Evolutionary conservation across 805 yeast species (phyloP), one percentile per base, ranked within the genome.

Genomic region (Yamadazyma akitaensis): DNA sequence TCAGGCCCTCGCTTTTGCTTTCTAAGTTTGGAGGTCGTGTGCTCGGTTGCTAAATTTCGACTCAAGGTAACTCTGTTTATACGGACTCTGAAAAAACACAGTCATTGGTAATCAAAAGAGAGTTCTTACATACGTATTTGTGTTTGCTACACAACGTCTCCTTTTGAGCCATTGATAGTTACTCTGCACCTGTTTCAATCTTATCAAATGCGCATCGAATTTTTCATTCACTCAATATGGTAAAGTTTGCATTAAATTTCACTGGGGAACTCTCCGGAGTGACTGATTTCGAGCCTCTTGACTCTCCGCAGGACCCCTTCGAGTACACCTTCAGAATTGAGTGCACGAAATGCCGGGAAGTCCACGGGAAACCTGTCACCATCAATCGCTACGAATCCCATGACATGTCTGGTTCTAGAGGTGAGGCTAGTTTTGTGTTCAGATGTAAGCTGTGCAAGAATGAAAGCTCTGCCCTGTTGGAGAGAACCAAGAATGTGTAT

Each of bases 371-470:
- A 54, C 79, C 80, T 13, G 77, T 89, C 25, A 72, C 78, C 19
- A 81, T 91, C 58, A 85, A 86, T 62, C 67, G 80, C 47, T 79
- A 76, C 53, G 96, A 85, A 53, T 64, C 70, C 42, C 81, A 81
- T 62, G 87, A 82, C 21, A 70, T 88, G 21, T 62, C 77, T 1
- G 89, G 88, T 0, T 79, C 91, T 37, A 76, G 82, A 50, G 97
- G 97, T 12, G 88, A 82, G 50, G 95, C 96, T 7, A 87, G 83
- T 51, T 88, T 90, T 59, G 83, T 85, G 3, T 82, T 86, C 75
- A 79, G 80, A 52, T 89, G 97, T 63, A 79, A 80, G 49, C 70
- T 72, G 51, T 89, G 97, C 65, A 72, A 69, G 47, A 47, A 53
- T 19, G 75, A 70, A 47, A 70, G 65, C 44, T 63, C 72, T 7